Percentiles rank a stretch among this genome's conserved stretches.
Evolutionary conservation across 495 filamentous ascomycete genomes (phyloP).

Genomic region (Hypoxylon fragiforme): DNA sequence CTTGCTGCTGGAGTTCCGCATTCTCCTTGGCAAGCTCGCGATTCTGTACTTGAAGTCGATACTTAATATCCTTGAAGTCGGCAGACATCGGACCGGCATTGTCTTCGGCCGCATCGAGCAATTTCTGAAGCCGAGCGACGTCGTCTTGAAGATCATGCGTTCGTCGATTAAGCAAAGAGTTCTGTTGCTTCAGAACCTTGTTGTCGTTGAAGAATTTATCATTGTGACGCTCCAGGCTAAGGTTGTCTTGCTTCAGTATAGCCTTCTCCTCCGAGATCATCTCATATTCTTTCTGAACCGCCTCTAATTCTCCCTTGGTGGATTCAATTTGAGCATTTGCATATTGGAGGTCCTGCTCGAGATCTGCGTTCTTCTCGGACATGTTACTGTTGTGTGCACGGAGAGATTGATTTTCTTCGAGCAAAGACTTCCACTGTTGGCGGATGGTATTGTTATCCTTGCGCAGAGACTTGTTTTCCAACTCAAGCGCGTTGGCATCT

Average conservation of each 20-base stretch:
- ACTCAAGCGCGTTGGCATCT: slow-evolving; percentile 17
- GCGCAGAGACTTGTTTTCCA: slow-evolving; percentile 41
- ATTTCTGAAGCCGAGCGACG: slow-evolving; percentile 37
- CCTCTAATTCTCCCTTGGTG: slow-evolving; percentile 41
- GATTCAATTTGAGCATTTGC: slow-evolving; percentile 42
- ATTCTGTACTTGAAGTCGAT: slow-evolving; percentile 23
- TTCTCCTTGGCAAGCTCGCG: slow-evolving; percentile 23
- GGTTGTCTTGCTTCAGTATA: slow-evolving; percentile 45
- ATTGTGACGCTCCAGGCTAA: slow-evolving; percentile 50
- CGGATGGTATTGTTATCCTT: slow-evolving; percentile 41
- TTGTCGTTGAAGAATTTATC: slow-evolving; percentile 52
- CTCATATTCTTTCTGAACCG: slow-evolving; percentile 37
- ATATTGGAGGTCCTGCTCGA: slow-evolving; percentile 42
- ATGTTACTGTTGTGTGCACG: slow-evolving; percentile 33
- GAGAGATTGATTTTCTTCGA: slow-evolving; percentile 35
- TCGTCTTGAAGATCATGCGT: slow-evolving; percentile 42
- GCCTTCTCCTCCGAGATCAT: slow-evolving; percentile 40
- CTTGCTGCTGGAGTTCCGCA: slow-evolving; percentile 22
- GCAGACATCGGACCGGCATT: slow-evolving; percentile 25
- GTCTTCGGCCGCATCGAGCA: slow-evolving; percentile 33
- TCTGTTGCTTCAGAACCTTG: slow-evolving; percentile 47
- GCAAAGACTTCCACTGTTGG: slow-evolving; percentile 30
- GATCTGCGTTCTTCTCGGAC: slow-evolving; percentile 40
- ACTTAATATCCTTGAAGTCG: slow-evolving; percentile 23
- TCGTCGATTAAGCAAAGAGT: slow-evolving; percentile 37